phyloP scores from a whole-genome alignment of 2,329 filamentous ascomycete species.

The Fusarium pseudonygamai region DNA sequence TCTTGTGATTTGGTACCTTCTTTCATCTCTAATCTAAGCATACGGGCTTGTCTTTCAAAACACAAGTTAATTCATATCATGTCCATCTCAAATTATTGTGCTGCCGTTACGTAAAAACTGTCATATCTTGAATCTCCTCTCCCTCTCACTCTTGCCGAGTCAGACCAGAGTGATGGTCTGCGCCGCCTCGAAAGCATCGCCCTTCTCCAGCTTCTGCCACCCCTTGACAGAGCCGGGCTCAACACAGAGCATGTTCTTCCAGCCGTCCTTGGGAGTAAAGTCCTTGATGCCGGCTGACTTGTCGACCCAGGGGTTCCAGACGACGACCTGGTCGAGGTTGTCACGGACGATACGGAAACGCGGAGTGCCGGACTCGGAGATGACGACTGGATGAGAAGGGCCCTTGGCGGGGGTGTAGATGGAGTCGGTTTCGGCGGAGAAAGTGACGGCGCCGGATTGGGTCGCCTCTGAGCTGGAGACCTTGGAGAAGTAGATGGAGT shows the following conservation, averaged over 20 bases:
- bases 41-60: constrained; percentile 17
- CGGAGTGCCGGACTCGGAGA: constrained; percentile 70
- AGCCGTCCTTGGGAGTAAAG: constrained; percentile 89
- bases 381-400: constrained; percentile 65
- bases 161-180: constrained; percentile 61
- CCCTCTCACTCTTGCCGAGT: constrained; percentile 4
- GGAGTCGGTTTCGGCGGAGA: constrained; percentile 85
- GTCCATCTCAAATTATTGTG: constrained; percentile 31
- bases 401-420: constrained; percentile 80
- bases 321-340: constrained; percentile 86
- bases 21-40: constrained; percentile 24
- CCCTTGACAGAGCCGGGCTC: constrained; percentile 86
- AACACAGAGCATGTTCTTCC: constrained; percentile 92
- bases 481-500: constrained; percentile 85
- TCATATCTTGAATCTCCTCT: constrained; percentile 29
- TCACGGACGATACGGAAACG: constrained; percentile 81
- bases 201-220: constrained; percentile 87
- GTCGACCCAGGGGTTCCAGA: constrained; percentile 97
- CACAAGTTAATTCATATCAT: constrained; percentile 24
- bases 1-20: constrained; percentile 10
- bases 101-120: constrained; percentile 18
- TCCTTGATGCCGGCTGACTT: constrained; percentile 85
- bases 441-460: constrained; percentile 69
- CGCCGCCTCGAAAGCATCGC: constrained; percentile 71
- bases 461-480: constrained; percentile 74